A percentile compares a stretch with the other conserved stretches of the same genome.
Evolutionary conservation across 441 rosid genomes (phyloP).

Genomic region (Gossypium davidsonii): DNA sequence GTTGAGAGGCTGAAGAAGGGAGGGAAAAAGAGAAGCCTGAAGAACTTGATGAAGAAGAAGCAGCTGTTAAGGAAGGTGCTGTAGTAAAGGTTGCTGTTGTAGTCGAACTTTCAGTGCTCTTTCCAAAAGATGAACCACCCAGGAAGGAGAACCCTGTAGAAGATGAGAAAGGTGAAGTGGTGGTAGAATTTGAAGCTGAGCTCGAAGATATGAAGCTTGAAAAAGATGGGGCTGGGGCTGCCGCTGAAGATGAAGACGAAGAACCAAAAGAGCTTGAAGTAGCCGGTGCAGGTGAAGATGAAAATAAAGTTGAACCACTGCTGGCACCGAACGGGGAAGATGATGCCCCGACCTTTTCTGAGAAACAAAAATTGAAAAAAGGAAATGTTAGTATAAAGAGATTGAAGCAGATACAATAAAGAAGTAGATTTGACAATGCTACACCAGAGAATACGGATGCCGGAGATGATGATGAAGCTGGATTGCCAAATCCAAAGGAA

Average conservation of each 20-base stretch:
- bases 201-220: conserved; percentile 24
- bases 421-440: neutral
- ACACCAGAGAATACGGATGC: conserved; percentile 26
- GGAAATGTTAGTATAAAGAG: neutral
- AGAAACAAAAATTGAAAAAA: neutral
- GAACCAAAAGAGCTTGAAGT: conserved; percentile 15
- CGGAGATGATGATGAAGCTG: conserved; percentile 31
- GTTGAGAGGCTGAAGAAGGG: conserved; percentile 36
- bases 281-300: conserved; percentile 23
- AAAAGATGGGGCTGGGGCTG: conserved; percentile 19
- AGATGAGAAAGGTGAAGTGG: conserved; percentile 20
- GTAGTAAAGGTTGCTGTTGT: conserved; percentile 27
- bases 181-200: conserved; percentile 22
- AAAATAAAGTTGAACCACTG: conserved; percentile 24
- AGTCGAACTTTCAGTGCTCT: conserved; percentile 24
- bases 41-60: conserved; percentile 27
- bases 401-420: neutral
- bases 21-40: conserved; percentile 44
- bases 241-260: conserved; percentile 6
- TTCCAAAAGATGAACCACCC: conserved; percentile 13
- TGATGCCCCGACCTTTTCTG: conserved; percentile 17
- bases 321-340: conserved; percentile 26
- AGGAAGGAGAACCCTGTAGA: conserved; percentile 34
- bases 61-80: conserved; percentile 4
- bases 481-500: conserved; percentile 35